These are phyloP conservation scores for Hypoxylon sp. DNA, from an alignment of 2,329 filamentous ascomycete genomes.

Conservation along the genomic window DNA sequence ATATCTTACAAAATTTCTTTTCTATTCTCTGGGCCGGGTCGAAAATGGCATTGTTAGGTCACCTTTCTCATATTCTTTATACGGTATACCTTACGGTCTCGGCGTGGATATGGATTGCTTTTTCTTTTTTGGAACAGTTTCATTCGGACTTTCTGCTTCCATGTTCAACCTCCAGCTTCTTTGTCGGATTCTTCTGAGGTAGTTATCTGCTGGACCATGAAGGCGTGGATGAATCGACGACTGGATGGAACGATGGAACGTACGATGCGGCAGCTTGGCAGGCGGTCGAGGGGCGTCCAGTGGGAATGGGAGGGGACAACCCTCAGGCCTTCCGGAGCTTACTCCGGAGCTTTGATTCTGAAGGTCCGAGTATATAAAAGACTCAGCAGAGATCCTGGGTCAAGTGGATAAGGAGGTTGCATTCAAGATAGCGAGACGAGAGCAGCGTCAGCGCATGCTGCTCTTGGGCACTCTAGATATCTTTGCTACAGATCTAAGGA, in stretches of 20 bases:
- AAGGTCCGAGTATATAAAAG: neutral
- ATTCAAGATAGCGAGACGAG: conserved; percentile 1
- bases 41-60: conserved; percentile 43
- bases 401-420: conserved; percentile 11
- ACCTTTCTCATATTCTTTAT: conserved; percentile 32
- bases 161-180: conserved; percentile 32
- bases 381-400: conserved; percentile 18
- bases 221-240: conserved; percentile 33
- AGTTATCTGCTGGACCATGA: conserved; percentile 25
- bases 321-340: neutral
- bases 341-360: conserved; percentile 12
- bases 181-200: conserved; percentile 34
- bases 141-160: conserved; percentile 32
- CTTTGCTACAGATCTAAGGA: conserved; percentile 21
- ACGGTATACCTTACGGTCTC: conserved; percentile 44
- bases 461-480: conserved; percentile 10
- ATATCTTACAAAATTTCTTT: conserved; percentile 20
- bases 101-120: conserved; percentile 42
- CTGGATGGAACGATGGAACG: conserved; percentile 39
- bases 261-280: conserved; percentile 17
- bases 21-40: conserved; percentile 26
- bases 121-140: conserved; percentile 27
- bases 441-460: conserved; percentile 14
- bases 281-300: conserved; percentile 10
- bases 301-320: conserved; percentile 9